These are phyloP conservation scores for Lecanicillium sp. DNA, from an alignment of 2,329 filamentous ascomycete genomes.

Conservation along the genomic window DNA sequence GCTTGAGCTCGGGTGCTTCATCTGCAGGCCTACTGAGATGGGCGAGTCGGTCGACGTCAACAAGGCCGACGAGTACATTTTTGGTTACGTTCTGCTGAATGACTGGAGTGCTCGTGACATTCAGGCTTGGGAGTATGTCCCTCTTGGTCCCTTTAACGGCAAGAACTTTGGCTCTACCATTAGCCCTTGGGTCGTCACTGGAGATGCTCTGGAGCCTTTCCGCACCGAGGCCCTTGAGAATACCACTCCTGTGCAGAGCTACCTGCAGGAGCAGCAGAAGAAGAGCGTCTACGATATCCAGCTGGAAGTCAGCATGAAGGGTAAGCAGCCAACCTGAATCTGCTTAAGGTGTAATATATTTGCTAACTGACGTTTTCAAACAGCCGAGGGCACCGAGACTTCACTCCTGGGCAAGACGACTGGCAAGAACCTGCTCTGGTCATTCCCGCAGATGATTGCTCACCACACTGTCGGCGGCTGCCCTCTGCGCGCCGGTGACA, in stretches of 20 bases:
- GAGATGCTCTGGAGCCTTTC: constrained; percentile 42
- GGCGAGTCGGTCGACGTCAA: constrained; percentile 58
- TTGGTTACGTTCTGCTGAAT: constrained; percentile 59
- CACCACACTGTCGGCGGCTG: constrained; percentile 69
- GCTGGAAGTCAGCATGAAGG: constrained; percentile 29
- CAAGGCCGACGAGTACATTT: constrained; percentile 62
- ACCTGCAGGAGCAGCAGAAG: constrained; percentile 46
- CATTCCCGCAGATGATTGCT: constrained; percentile 69
- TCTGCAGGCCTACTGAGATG: constrained; percentile 57
- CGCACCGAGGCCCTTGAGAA: constrained; percentile 19
- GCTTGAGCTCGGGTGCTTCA: constrained; percentile 68
- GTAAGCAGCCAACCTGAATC: constrained; percentile 18
- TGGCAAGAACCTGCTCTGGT: constrained; percentile 49
- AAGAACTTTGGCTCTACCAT: constrained; percentile 55
- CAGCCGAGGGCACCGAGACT: constrained; percentile 7
- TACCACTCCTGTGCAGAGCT: constrained; percentile 24
- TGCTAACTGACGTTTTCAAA: not conserved
- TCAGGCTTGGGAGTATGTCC: constrained; percentile 52
- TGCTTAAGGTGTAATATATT: not conserved
- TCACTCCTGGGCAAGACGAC: constrained; percentile 10
- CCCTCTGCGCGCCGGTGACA: constrained; percentile 58
- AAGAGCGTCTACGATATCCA: constrained; percentile 27
- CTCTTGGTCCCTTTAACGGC: constrained; percentile 52
- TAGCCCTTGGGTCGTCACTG: constrained; percentile 53
- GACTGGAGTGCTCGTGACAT: constrained; percentile 58